A percentile compares a stretch with the other conserved stretches of the same genome.
Conservation (phyloP, 1,284 basidiomycete genomes). For the Psilocybe mexicana region DNA sequence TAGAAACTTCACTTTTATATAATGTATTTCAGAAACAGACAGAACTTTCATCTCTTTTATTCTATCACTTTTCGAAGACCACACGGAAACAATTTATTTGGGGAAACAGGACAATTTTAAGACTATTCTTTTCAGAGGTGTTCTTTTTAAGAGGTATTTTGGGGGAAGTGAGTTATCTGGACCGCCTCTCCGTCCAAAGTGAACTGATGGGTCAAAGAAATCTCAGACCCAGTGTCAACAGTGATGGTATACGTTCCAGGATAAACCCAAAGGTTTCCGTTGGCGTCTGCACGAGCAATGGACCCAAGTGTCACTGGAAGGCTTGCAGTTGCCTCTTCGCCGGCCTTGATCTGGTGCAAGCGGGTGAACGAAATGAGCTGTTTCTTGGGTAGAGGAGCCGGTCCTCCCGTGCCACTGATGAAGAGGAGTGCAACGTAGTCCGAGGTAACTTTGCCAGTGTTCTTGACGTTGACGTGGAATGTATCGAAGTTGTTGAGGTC, state of each 20-base stretch:
- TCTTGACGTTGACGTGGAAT: slow-evolving; percentile 47
- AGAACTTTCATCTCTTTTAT: no score
- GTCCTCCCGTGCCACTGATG: slow-evolving; percentile 47
- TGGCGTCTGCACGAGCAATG: slow-evolving; percentile 48
- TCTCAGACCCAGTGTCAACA: slow-evolving; percentile 39
- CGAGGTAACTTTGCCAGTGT: slow-evolving; percentile 49
- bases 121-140: no score
- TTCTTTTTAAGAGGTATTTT: slow-evolving; percentile 21
- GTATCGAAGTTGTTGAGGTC: slow-evolving; percentile 51
- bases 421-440: slow-evolving; percentile 61
- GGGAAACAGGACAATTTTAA: no score
- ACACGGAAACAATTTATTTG: no score
- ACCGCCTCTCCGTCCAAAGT: slow-evolving; percentile 41
- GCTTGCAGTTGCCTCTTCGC: slow-evolving; percentile 35
- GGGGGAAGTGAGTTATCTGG: slow-evolving; percentile 43
- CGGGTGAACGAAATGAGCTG: slow-evolving; percentile 51
- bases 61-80: no score
- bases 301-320: slow-evolving; percentile 50
- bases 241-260: slow-evolving; percentile 48
- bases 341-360: slow-evolving; percentile 40
- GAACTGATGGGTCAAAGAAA: slow-evolving; percentile 38
- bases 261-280: slow-evolving; percentile 48
- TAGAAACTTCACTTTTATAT: no score
- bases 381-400: slow-evolving; percentile 53
- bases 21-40: no score